A percentile compares a stretch with the other conserved stretches of the same genome.
These are phyloP conservation scores for Ophiosphaerella korrae DNA, from an alignment of 2,329 filamentous ascomycete genomes.

Conservation along the genomic window DNA sequence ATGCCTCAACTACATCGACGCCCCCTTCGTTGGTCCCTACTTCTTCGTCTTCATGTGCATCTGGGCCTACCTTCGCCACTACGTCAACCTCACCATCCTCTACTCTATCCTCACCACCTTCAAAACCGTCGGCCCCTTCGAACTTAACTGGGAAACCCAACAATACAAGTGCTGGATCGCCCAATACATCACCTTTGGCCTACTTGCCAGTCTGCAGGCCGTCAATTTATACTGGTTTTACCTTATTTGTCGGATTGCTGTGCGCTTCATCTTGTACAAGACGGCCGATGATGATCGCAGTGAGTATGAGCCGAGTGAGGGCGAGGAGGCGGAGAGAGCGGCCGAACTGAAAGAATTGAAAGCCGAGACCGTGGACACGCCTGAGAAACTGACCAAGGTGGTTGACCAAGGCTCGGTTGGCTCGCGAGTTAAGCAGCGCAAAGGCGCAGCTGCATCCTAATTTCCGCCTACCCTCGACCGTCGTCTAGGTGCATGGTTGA, in stretches of 20 bases:
- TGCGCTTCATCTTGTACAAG: slow-evolving; percentile 68
- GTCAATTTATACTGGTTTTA: slow-evolving; percentile 84
- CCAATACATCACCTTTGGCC: slow-evolving; percentile 68
- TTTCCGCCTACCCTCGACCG: no score
- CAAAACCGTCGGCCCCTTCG: slow-evolving; percentile 73
- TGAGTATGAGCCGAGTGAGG: slow-evolving; percentile 61
- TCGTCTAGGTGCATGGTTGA: no score
- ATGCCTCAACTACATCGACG: slow-evolving; percentile 87
- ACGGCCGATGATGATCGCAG: slow-evolving; percentile 73
- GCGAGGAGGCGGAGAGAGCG: slow-evolving; percentile 47
- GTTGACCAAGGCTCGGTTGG: slow-evolving; percentile 21
- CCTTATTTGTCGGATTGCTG: slow-evolving; percentile 76
- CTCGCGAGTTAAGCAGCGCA: slow-evolving; percentile 24
- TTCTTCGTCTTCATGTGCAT: slow-evolving; percentile 79
- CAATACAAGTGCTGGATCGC: slow-evolving; percentile 78
- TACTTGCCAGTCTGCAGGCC: slow-evolving; percentile 71
- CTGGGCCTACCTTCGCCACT: slow-evolving; percentile 92
- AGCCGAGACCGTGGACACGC: slow-evolving; percentile 17
- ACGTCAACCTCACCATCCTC: slow-evolving; percentile 78
- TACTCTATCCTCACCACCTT: slow-evolving; percentile 77
- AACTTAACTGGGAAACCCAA: slow-evolving; percentile 74
- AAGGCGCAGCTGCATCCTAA: slow-evolving; percentile 10
- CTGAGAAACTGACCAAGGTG: slow-evolving; percentile 7
- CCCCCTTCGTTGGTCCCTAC: slow-evolving; percentile 77
- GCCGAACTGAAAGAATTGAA: slow-evolving; percentile 15